phyloP scores from a whole-genome alignment of 495 filamentous ascomycete genomes.

The Penicillium chermesinum region DNA sequence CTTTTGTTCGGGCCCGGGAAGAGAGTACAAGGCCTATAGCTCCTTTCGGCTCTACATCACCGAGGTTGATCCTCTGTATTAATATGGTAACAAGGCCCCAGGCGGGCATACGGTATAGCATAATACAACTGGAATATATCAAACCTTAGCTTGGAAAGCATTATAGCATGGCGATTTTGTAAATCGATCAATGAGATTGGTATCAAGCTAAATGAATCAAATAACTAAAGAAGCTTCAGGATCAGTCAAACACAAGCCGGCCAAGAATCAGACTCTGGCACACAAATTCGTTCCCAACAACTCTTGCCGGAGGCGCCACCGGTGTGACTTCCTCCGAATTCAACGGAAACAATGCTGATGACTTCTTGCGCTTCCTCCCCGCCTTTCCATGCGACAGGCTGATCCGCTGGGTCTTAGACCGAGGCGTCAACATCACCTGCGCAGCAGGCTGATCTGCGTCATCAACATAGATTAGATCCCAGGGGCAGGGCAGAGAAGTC shows the following conservation, averaged over 20 bases:
- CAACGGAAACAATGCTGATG: slow-evolving; percentile 41
- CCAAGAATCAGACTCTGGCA: slow-evolving; percentile 92
- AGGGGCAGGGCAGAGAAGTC: slow-evolving; percentile 37
- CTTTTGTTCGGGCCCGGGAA: not conserved
- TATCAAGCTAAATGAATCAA: slow-evolving; percentile 14
- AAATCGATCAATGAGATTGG: slow-evolving; percentile 20
- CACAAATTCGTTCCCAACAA: slow-evolving; percentile 81
- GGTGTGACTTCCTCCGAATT: slow-evolving; percentile 4
- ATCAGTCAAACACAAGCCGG: slow-evolving; percentile 54
- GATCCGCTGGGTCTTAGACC: slow-evolving; percentile 8
- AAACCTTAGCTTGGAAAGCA: not conserved
- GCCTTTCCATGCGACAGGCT: slow-evolving; percentile 6
- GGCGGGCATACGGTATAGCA: not conserved
- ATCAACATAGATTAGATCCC: slow-evolving; percentile 81
- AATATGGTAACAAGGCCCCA: not conserved
- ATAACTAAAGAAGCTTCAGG: slow-evolving; percentile 2
- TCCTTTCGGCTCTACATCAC: not conserved
- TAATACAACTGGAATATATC: too few species aligned
- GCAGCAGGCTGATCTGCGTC: slow-evolving; percentile 49
- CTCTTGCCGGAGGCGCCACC: slow-evolving; percentile 31
- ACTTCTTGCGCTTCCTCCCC: slow-evolving; percentile 47
- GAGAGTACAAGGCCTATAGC: not conserved
- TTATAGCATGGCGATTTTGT: too few species aligned
- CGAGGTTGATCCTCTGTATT: not conserved
- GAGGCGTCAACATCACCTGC: slow-evolving; percentile 31